Evolutionary conservation across 2,329 filamentous ascomycete genomes (phyloP).

Genomic region (Pseudopyrenochaeta lycopersici): DNA sequence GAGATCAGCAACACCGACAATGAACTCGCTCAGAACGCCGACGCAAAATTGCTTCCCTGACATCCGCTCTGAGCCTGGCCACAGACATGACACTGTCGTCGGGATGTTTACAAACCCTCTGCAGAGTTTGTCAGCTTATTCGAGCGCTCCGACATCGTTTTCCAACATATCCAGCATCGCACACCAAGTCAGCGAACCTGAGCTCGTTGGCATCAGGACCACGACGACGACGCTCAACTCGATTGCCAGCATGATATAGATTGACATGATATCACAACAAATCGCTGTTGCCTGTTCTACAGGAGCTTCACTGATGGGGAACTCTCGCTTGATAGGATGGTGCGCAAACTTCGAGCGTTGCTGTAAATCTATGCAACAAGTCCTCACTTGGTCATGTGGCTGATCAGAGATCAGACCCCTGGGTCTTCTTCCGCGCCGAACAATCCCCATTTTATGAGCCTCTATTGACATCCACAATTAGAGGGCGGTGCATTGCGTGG

Average conservation of each 20-base stretch:
- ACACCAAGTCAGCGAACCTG: conserved; percentile 45
- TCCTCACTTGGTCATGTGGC: background rate
- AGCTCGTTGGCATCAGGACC: conserved; percentile 45
- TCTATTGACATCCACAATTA: conserved; percentile 18
- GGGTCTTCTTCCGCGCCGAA: conserved; percentile 10
- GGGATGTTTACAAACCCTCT: conserved; percentile 45
- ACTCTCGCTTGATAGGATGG: background rate
- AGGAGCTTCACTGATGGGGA: background rate
- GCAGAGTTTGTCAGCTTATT: conserved; percentile 36
- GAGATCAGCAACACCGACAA: conserved; percentile 29
- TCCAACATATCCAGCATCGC: conserved; percentile 24
- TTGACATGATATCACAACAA: background rate
- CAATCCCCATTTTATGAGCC: conserved; percentile 6
- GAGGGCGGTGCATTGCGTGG: background rate
- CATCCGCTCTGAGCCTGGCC: conserved; percentile 8
- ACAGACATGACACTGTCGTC: conserved; percentile 35
- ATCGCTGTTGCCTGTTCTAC: background rate
- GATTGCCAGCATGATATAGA: conserved; percentile 48
- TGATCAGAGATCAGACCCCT: background rate
- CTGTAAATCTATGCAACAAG: background rate
- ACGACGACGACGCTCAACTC: conserved; percentile 42
- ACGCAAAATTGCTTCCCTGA: conserved; percentile 26
- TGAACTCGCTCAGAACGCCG: conserved; percentile 31
- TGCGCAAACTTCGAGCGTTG: background rate
- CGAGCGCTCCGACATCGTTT: conserved; percentile 19